Evolutionary conservation across 768 basidiomycete species (phyloP).

Genomic region (Obba rivulosa): DNA sequence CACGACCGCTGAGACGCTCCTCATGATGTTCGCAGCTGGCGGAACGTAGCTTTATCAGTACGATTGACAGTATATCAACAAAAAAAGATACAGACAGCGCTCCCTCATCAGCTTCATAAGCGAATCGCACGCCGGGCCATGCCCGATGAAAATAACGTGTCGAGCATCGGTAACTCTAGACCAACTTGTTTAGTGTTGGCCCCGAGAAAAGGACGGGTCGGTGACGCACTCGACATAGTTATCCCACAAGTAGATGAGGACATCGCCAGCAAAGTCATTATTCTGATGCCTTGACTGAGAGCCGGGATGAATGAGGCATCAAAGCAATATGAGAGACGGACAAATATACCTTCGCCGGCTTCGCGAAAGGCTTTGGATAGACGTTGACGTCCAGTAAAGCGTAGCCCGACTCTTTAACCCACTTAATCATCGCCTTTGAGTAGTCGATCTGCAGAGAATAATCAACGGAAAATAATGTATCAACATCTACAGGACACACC

Average conservation of each 20-base stretch:
- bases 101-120: constrained; percentile 69
- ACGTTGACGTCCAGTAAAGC: constrained; percentile 86
- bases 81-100: constrained; percentile 52
- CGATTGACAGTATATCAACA: no score
- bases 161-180: constrained; percentile 66
- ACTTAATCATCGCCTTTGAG: constrained; percentile 71
- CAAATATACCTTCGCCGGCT: constrained; percentile 26
- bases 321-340: neutral
- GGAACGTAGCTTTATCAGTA: neutral
- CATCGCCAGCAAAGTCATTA: constrained; percentile 40
- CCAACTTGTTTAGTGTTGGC: no score
- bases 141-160: constrained; percentile 77
- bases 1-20: constrained; percentile 62
- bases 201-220: no score
- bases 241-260: constrained; percentile 90
- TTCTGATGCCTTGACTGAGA: constrained; percentile 30
- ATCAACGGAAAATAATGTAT: constrained; percentile 1
- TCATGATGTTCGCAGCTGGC: constrained; percentile 43
- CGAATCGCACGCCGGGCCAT: constrained; percentile 77
- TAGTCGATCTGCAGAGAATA: constrained; percentile 66
- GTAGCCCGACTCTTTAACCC: constrained; percentile 65
- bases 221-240: constrained; percentile 84
- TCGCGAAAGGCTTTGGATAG: constrained; percentile 50
- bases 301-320: constrained; percentile 8
- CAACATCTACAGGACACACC: constrained; percentile 34